Conservation (phyloP, 495 filamentous ascomycete species). For the Tuber indicum region DNA sequence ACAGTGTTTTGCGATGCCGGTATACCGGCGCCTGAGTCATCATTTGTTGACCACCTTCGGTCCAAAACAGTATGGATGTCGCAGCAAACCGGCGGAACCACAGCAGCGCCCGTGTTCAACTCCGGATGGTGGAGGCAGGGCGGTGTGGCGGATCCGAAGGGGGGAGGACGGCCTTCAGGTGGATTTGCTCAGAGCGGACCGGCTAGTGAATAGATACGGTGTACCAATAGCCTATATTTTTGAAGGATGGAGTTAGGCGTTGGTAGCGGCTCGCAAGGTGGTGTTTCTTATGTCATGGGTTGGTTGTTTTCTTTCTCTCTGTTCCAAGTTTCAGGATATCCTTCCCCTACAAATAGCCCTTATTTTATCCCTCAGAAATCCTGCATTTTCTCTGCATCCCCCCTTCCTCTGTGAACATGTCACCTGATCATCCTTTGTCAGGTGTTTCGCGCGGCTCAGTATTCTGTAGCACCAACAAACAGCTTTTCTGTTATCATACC, state of each 20-base stretch:
- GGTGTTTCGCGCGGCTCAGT: background rate
- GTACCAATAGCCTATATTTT: constrained; percentile 6
- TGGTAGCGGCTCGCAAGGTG: background rate
- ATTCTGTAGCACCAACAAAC: background rate
- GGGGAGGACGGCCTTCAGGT: background rate
- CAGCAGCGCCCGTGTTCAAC: background rate
- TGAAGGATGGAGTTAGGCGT: constrained; percentile 10
- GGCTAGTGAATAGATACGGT: constrained; percentile 11
- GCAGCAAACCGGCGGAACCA: constrained; percentile 3
- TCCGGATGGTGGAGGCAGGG: constrained; percentile 8
- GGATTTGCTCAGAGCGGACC: constrained; percentile 5
- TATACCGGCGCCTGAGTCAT: background rate
- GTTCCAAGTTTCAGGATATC: background rate
- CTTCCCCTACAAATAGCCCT: background rate
- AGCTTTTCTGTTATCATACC: background rate
- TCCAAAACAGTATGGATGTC: constrained; percentile 11
- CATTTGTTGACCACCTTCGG: background rate
- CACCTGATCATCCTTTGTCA: background rate
- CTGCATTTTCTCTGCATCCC: background rate
- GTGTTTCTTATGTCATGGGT: background rate
- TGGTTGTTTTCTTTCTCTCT: background rate
- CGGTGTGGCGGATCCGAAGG: constrained; percentile 5
- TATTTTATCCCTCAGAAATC: background rate
- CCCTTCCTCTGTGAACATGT: background rate
- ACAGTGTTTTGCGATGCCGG: background rate